phyloP scores from a whole-genome alignment of 2,329 filamentous ascomycete genomes.

The Epichloe baconii region DNA sequence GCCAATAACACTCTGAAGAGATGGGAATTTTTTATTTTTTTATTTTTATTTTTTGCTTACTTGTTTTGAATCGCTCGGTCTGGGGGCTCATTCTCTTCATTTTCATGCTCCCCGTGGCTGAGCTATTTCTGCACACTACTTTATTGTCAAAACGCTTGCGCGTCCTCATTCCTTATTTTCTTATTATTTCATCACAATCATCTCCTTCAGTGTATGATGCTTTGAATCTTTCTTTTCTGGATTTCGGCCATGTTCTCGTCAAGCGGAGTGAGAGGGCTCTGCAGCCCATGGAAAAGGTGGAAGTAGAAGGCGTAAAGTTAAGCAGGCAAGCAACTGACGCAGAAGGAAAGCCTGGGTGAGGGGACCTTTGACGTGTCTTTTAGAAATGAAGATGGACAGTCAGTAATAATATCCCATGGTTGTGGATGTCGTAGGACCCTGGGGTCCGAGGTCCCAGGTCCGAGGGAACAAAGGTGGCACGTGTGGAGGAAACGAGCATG shows the following conservation, averaged over 20 bases:
- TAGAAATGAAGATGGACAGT: background rate
- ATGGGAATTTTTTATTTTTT: slow-evolving; percentile 27
- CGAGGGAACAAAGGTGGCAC: background rate
- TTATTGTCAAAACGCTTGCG: background rate
- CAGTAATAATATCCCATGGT: background rate
- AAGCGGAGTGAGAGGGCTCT: background rate
- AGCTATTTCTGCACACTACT: background rate
- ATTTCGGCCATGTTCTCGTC: background rate
- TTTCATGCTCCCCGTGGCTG: slow-evolving; percentile 2
- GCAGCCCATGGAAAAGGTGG: background rate
- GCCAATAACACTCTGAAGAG: background rate
- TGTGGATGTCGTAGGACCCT: background rate
- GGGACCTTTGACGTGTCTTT: background rate
- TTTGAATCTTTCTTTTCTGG: slow-evolving; percentile 10
- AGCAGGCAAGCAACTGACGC: background rate
- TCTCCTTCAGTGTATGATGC: slow-evolving; percentile 19
- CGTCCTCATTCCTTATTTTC: slow-evolving; percentile 17
- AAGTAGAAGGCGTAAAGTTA: background rate
- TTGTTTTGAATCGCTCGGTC: slow-evolving; percentile 14
- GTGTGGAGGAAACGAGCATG: background rate
- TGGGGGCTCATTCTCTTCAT: slow-evolving; percentile 6
- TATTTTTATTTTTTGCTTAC: slow-evolving; percentile 1
- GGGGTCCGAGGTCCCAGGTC: background rate
- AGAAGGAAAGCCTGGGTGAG: background rate
- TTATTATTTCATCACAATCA: slow-evolving; percentile 5